These are phyloP conservation scores for Diaporthe vexans DNA, from an alignment of 2,329 filamentous ascomycete species.

Conservation along the genomic window DNA sequence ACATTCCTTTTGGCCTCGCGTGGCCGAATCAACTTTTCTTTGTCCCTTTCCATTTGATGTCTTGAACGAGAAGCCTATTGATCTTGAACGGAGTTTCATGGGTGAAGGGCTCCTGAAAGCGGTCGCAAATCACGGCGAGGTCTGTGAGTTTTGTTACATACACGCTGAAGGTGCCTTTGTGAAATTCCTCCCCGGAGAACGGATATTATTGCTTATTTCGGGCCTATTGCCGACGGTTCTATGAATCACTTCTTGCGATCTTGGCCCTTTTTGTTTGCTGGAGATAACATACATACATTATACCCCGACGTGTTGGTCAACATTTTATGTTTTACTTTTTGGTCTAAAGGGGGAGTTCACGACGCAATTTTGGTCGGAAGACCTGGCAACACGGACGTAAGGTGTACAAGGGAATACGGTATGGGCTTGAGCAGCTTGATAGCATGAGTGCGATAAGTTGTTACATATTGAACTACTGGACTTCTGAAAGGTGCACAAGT, in stretches of 20 bases:
- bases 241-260: neutral
- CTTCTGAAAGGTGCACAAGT: neutral
- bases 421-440: slow-evolving; percentile 26
- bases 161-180: neutral
- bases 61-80: neutral
- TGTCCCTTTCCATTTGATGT: slow-evolving; percentile 20
- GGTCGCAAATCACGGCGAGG: neutral
- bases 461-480: neutral
- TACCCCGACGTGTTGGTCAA: slow-evolving; percentile 38
- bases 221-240: slow-evolving; percentile 1
- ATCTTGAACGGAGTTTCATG: slow-evolving; percentile 11
- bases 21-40: neutral
- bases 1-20: neutral
- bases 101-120: neutral
- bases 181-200: neutral
- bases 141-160: neutral
- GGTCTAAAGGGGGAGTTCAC: slow-evolving; percentile 12
- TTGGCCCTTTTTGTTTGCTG: slow-evolving; percentile 33
- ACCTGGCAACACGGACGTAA: neutral
- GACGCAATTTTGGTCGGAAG: neutral
- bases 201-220: neutral
- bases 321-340: slow-evolving; percentile 26
- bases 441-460: slow-evolving; percentile 30
- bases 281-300: slow-evolving; percentile 38
- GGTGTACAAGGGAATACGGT: neutral